Evolutionary conservation across 2,329 filamentous ascomycete genomes (phyloP).

Genomic region (Trichoderma oligosporum): DNA sequence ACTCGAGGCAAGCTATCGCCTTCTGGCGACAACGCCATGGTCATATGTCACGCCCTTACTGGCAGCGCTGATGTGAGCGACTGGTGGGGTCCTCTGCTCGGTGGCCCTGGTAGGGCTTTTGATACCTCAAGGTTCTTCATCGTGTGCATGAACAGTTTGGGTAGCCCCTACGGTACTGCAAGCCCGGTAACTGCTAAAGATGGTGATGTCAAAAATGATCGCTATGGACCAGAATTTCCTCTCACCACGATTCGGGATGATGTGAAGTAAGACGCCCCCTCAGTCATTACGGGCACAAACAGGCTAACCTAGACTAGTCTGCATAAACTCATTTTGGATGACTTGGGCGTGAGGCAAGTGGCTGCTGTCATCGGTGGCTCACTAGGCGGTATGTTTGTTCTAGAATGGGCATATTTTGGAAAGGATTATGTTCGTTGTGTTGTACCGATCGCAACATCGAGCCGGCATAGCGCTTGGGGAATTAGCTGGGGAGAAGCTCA

Average conservation of each 20-base stretch:
- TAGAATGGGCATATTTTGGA: slow-evolving; percentile 89
- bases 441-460: slow-evolving; percentile 81
- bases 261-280: slow-evolving; percentile 64
- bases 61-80: slow-evolving; percentile 81
- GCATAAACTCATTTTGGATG: slow-evolving; percentile 75
- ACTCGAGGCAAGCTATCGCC: slow-evolving; percentile 59
- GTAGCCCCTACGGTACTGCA: slow-evolving; percentile 82
- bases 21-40: slow-evolving; percentile 63
- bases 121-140: slow-evolving; percentile 81
- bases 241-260: slow-evolving; percentile 94
- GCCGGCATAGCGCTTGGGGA: slow-evolving; percentile 81
- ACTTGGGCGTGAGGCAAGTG: slow-evolving; percentile 73
- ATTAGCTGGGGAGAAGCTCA: slow-evolving; percentile 90
- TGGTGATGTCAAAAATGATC: slow-evolving; percentile 66
- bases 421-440: slow-evolving; percentile 77
- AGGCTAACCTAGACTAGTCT: slow-evolving; percentile 50
- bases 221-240: slow-evolving; percentile 94
- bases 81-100: slow-evolving; percentile 83
- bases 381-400: slow-evolving; percentile 85
- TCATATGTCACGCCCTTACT: slow-evolving; percentile 79
- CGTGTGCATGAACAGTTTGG: slow-evolving; percentile 80
- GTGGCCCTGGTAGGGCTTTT: slow-evolving; percentile 73
- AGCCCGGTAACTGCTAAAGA: slow-evolving; percentile 86
- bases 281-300: neutral
- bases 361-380: slow-evolving; percentile 79